Base-by-base conservation (phyloP, 805 yeast genomes). In the Lachancea thermotolerans region DNA sequence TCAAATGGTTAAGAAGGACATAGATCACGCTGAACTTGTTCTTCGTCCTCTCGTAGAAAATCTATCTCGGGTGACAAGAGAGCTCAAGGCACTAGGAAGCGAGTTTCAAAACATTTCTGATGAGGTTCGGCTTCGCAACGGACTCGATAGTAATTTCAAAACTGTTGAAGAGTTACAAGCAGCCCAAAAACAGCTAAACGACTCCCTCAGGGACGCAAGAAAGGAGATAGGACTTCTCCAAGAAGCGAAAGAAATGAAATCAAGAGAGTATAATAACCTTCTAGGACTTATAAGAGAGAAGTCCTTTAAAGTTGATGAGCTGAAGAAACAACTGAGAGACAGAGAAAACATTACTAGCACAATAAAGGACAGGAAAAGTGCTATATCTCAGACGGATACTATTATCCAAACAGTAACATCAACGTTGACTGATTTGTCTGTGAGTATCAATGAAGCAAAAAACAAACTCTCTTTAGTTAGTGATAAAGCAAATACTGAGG, bases 1-100 rank as follows among this genome's bases (percentile, higher is more conserved):
- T 25, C 57, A 49, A 1, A 35, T 17, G 2, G 31, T 57, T 12
- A 54, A 55, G 33, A 38, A 49, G 1, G 52, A 55, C 10, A 41
- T 49, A 25, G 55, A 49, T 2, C 18, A 48, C 41, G 39, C 47
- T 2, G 61, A 60, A 32, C 49, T 59, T 14, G 39, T 48, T 0
- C 41, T 71, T 25, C 56, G 65, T 18, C 56, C 64, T n/a, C 39
- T 53, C 9, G 55, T 65, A 2, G 64, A 57, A 14, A 60, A 56
- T 37, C 46, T 65, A 7, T 27, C 50, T 1, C 52, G 68, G 16
- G 17, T 49, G 11, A 45, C 44, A n/a, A 55, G 52, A 17, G 72
- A 67, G 33, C 15, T 57, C 2, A 48, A 47, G 15, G 47, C 49
- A 6, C 37, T 62, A 5, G 48, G 55, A 11, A 30, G 32, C 3